Evolutionary conservation across 306 rosid species (phyloP).

Genomic region (Bauhinia variegata): DNA sequence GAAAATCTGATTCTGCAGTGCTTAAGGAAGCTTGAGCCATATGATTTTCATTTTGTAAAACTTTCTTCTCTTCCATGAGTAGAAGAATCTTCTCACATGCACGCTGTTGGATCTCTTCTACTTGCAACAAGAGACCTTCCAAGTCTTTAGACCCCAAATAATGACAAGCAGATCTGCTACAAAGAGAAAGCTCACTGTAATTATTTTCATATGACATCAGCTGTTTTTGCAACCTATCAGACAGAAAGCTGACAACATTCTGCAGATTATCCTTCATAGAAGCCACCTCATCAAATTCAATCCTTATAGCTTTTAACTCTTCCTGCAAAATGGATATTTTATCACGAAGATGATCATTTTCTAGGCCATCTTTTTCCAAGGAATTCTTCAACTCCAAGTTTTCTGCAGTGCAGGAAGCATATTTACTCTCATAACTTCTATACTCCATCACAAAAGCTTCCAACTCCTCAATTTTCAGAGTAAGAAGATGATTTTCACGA

Average conservation of each 20-base stretch:
- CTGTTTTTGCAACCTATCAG: slow-evolving; percentile 58
- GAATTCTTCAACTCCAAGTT: slow-evolving; percentile 64
- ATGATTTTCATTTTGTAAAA: slow-evolving; percentile 58
- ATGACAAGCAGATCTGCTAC: slow-evolving; percentile 43
- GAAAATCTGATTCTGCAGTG: slow-evolving; percentile 56
- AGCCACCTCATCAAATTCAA: slow-evolving; percentile 58
- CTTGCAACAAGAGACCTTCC: slow-evolving; percentile 51
- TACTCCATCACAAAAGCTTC: slow-evolving; percentile 60
- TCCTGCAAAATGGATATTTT: slow-evolving; percentile 61
- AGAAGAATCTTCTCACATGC: slow-evolving; percentile 57
- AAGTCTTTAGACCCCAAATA: slow-evolving; percentile 56
- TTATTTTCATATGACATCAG: slow-evolving; percentile 55
- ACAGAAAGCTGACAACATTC: slow-evolving; percentile 45
- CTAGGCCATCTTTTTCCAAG: slow-evolving; percentile 53
- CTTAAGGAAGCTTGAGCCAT: slow-evolving; percentile 56
- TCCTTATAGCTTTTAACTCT: slow-evolving; percentile 61
- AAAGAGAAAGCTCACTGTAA: slow-evolving; percentile 42
- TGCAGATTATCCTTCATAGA: slow-evolving; percentile 67
- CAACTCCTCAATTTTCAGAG: slow-evolving; percentile 59
- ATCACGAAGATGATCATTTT: slow-evolving; percentile 52
- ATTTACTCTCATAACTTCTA: slow-evolving; percentile 62
- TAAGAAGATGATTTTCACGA: slow-evolving; percentile 57
- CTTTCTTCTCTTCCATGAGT: slow-evolving; percentile 70
- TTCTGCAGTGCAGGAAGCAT: slow-evolving; percentile 57
- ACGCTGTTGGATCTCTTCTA: slow-evolving; percentile 67